Conservation (phyloP, 164 flowering plant genomes). For the grape (Vitis vinifera) region DNA sequence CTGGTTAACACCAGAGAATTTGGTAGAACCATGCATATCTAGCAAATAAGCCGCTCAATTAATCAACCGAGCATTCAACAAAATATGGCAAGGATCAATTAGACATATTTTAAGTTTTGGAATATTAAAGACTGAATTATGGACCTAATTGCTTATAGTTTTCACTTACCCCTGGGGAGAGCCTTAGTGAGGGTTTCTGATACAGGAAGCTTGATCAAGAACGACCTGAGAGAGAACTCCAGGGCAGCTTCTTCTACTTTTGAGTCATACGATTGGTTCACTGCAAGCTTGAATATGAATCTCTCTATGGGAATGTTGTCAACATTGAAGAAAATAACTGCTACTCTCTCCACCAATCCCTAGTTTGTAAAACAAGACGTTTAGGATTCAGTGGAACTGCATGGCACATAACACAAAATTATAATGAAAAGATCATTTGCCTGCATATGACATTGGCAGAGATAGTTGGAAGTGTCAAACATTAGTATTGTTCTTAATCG, state of each 20-base stretch:
- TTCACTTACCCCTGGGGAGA: slow-evolving; percentile 70
- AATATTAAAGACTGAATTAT: neutral
- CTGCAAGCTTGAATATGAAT: slow-evolving; percentile 68
- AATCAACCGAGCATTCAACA: too few species aligned
- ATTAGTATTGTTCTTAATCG: neutral
- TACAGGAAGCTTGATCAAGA: slow-evolving; percentile 74
- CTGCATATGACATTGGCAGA: neutral
- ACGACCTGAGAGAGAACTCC: slow-evolving; percentile 73
- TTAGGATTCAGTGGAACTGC: slow-evolving; percentile 1
- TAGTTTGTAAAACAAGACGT: slow-evolving; percentile 19
- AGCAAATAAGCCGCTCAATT: too few species aligned
- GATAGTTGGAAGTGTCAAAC: neutral
- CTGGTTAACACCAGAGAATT: too few species aligned
- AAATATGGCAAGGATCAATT: neutral
- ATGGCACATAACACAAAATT: neutral
- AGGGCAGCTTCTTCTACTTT: slow-evolving; percentile 55
- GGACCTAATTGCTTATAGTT: neutral
- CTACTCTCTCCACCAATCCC: slow-evolving; percentile 85
- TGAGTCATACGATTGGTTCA: slow-evolving; percentile 46
- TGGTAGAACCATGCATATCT: too few species aligned
- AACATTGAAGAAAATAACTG: slow-evolving; percentile 59
- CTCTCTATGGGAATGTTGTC: slow-evolving; percentile 65
- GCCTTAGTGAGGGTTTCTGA: slow-evolving; percentile 60
- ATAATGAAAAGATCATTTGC: neutral
- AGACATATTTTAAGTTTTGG: neutral